Conservation (phyloP, 192 early-diverging fungal species). For the Geranomyces variabilis region DNA sequence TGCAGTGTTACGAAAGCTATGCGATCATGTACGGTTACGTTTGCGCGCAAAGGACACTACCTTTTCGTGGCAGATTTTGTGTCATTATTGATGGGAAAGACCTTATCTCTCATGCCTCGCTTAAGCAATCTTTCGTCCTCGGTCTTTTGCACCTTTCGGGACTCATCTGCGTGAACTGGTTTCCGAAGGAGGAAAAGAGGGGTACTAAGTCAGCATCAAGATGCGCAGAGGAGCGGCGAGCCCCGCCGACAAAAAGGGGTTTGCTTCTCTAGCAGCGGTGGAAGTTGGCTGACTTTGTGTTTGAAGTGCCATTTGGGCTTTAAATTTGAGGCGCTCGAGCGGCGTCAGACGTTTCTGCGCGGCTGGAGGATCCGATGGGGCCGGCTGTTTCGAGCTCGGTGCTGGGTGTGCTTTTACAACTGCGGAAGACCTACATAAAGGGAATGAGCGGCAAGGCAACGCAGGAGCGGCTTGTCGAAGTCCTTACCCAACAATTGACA, state of each 20-base stretch:
- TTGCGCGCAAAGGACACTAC: too few relatives aligned
- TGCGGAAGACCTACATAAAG: too few relatives aligned
- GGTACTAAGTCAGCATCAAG: neutral
- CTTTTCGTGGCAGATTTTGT: too few relatives aligned
- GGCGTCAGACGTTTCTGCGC: constrained; percentile 10
- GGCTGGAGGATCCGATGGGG: neutral
- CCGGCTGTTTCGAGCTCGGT: neutral
- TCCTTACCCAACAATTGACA: neutral
- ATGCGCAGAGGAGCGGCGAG: neutral
- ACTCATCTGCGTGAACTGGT: neutral
- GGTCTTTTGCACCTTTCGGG: neutral
- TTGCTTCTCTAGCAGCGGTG: neutral
- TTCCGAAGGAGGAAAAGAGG: neutral
- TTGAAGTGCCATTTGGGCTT: constrained; percentile 20
- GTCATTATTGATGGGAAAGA: neutral
- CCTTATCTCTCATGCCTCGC: neutral
- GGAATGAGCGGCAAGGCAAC: neutral
- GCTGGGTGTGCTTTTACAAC: neutral
- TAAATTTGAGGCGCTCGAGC: constrained; percentile 22
- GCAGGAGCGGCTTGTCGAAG: neutral
- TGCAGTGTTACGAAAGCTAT: too few relatives aligned
- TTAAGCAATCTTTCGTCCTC: neutral
- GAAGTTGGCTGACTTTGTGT: constrained; percentile 34
- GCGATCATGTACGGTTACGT: too few relatives aligned
- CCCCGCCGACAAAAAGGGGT: neutral